Evolutionary conservation across 1,284 basidiomycete genomes (phyloP).

Genomic region (Sutorius eximius): DNA sequence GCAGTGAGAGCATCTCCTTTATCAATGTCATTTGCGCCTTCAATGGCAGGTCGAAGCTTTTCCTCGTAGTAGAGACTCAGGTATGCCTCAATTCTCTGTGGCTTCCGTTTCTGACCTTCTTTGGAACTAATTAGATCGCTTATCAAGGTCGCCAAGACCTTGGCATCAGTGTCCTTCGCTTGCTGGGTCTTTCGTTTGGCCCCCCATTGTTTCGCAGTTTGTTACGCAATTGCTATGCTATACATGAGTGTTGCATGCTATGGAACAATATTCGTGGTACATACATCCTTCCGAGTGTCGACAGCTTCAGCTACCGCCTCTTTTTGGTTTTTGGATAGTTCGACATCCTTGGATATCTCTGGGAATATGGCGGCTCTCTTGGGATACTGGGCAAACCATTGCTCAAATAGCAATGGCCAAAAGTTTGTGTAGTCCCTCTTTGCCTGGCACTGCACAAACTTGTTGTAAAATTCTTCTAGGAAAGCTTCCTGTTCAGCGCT

Average conservation of each 20-base stretch:
- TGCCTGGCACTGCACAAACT: background rate
- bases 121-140: background rate
- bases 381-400: background rate
- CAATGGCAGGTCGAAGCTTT: background rate
- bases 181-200: background rate
- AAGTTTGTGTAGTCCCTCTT: background rate
- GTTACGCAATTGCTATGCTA: background rate
- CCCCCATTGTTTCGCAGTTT: background rate
- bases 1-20: background rate
- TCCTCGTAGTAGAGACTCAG: background rate
- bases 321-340: background rate
- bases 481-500: background rate
- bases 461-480: background rate
- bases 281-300: background rate
- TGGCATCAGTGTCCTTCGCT: background rate
- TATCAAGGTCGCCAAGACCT: background rate
- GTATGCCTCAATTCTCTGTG: background rate
- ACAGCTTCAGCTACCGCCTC: background rate
- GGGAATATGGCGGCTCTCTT: background rate
- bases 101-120: background rate
- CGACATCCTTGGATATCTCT: background rate
- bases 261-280: background rate
- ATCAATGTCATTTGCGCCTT: background rate
- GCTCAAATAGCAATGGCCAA: background rate
- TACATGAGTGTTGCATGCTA: background rate